Percentiles rank a stretch among this genome's conserved stretches.
phyloP scores from a whole-genome alignment of 208 protist species.

The Trypanosoma scelopori region DNA sequence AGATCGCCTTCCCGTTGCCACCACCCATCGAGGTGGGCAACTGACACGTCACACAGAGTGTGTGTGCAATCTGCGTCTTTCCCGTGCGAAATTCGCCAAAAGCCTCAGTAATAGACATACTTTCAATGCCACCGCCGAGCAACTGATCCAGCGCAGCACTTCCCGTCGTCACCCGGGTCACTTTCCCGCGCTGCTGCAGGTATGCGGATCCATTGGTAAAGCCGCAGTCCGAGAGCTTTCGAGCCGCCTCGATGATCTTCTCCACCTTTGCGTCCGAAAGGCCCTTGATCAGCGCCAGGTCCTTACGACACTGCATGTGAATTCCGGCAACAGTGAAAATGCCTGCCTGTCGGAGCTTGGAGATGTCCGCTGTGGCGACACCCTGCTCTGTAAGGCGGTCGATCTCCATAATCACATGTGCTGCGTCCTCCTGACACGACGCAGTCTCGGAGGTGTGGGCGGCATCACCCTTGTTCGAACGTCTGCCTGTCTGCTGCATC shows the following conservation, averaged over 20 bases:
- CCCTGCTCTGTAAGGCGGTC: constrained; percentile 90
- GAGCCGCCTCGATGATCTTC: constrained; percentile 96
- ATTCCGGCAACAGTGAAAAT: constrained; percentile 92
- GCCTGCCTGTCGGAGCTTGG: constrained; percentile 88
- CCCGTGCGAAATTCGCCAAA: constrained; percentile 99
- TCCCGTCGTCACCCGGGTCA: constrained; percentile 95
- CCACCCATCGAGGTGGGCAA: constrained; percentile 91
- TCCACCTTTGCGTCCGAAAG: constrained; percentile 98
- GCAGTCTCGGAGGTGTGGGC: constrained; percentile 29
- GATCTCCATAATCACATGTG: constrained; percentile 69
- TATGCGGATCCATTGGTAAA: constrained; percentile 91
- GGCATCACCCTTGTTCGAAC: constrained; percentile 22
- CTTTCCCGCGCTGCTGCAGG: constrained; percentile 82
- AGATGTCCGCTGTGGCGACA: constrained; percentile 85
- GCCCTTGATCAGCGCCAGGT: constrained; percentile 95
- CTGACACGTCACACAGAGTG: constrained; percentile 97
- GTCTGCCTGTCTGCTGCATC: constrained; percentile 20
- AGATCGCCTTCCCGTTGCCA: constrained; percentile 93
- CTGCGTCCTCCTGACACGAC: constrained; percentile 33
- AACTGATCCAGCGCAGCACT: constrained; percentile 92
- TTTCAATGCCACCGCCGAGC: constrained; percentile 97
- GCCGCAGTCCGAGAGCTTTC: constrained; percentile 80
- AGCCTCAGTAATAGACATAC: constrained; percentile 96
- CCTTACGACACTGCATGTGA: constrained; percentile 92
- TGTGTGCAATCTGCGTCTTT: constrained; percentile 98